These are phyloP conservation scores for Bolboschoenus planiculmis DNA, from an alignment of 176 grass and related monocot genomes.

Conservation along the genomic window DNA sequence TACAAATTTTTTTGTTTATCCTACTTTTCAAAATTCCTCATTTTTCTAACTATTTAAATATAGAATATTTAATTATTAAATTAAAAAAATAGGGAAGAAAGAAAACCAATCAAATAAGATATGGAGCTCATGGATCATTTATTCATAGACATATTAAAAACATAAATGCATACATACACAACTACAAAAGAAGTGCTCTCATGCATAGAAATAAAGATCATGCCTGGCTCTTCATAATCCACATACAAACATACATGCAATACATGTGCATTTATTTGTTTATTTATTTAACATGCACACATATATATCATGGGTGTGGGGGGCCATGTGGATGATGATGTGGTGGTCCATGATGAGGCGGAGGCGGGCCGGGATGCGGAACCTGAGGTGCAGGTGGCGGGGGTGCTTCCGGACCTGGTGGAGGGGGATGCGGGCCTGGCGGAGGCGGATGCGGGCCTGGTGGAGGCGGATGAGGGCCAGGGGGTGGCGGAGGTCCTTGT, in stretches of 20 bases:
- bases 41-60: too few species aligned
- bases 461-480: not conserved
- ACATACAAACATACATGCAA: not conserved
- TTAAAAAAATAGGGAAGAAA: not conserved
- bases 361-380: not conserved
- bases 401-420: not conserved
- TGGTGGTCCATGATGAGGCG: not conserved
- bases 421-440: not conserved
- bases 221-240: not conserved
- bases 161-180: not conserved
- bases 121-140: not conserved
- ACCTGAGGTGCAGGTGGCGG: not conserved
- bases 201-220: not conserved
- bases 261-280: not conserved
- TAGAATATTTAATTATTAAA: too few species aligned
- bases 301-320: not conserved
- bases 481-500: not conserved
- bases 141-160: not conserved
- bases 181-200: not conserved
- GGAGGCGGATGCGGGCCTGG: not conserved
- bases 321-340: conserved; percentile 10
- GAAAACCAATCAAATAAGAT: not conserved
- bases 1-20: too few species aligned
- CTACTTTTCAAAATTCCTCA: too few species aligned
- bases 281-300: not conserved